Percentiles rank a stretch among this genome's conserved stretches.
phyloP scores from a whole-genome alignment of 805 yeast species.

The Metschnikowia lochheadii region DNA sequence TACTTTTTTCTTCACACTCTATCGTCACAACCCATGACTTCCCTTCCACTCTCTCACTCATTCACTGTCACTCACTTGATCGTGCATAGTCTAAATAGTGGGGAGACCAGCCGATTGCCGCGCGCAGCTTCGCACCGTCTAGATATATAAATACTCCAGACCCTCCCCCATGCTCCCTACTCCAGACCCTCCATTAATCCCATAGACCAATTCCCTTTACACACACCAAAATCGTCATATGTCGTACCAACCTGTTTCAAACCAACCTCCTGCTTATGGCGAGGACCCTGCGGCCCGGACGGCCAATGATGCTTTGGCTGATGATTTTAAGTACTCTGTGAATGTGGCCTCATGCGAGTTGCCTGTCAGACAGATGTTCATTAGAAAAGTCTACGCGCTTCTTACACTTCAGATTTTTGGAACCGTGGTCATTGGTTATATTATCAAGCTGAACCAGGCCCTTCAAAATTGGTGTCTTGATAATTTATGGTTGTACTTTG shows the following conservation, averaged over 20 bases:
- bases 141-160: slow-evolving; percentile 33
- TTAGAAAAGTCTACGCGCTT: slow-evolving; percentile 75
- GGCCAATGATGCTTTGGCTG: slow-evolving; percentile 23
- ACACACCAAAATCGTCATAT: background rate
- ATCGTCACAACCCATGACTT: no score
- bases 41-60: no score
- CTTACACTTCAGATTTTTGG: slow-evolving; percentile 58
- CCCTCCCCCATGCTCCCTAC: background rate
- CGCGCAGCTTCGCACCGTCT: background rate
- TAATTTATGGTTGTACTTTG: slow-evolving; percentile 56
- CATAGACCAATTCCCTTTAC: no score
- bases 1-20: no score
- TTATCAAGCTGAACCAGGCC: slow-evolving; percentile 42
- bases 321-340: slow-evolving; percentile 80
- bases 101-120: background rate
- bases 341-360: slow-evolving; percentile 75
- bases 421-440: slow-evolving; percentile 56
- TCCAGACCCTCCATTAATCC: background rate
- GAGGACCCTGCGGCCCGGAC: slow-evolving; percentile 14
- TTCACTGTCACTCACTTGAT: no score
- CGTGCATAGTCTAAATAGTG: background rate
- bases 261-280: slow-evolving; percentile 15
- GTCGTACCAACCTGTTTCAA: slow-evolving; percentile 12
- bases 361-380: slow-evolving; percentile 68
- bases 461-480: slow-evolving; percentile 52